Percentiles rank a stretch among this genome's conserved stretches.
Evolutionary conservation across 1,284 basidiomycete genomes (phyloP).

Genomic region (Trichosporon faecale): DNA sequence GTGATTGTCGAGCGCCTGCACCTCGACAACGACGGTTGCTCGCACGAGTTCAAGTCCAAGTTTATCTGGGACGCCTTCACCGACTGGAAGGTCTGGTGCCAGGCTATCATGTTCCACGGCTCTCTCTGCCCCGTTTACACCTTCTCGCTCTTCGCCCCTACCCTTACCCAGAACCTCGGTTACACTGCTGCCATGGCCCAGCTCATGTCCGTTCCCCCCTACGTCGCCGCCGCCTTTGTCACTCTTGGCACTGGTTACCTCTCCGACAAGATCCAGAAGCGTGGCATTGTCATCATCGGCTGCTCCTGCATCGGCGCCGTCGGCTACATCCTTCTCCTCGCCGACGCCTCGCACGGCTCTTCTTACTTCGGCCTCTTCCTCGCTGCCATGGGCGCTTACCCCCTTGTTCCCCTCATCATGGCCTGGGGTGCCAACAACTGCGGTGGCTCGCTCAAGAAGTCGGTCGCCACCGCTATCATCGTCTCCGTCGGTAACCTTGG

Average conservation of each 20-base stretch:
- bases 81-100: conserved; percentile 44
- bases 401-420: conserved; percentile 57
- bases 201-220: conserved; percentile 50
- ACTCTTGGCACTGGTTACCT: conserved; percentile 41
- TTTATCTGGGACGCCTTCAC: conserved; percentile 31
- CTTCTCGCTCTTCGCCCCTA: conserved; percentile 58
- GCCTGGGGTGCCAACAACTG: conserved; percentile 61
- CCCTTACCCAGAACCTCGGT: conserved; percentile 51
- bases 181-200: conserved; percentile 69
- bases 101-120: conserved; percentile 40
- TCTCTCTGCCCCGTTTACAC: conserved; percentile 59
- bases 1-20: conserved; percentile 30
- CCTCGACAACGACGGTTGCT: conserved; percentile 35
- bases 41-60: conserved; percentile 35
- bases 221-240: conserved; percentile 36
- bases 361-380: conserved; percentile 59
- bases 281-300: conserved; percentile 44
- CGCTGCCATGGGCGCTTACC: conserved; percentile 58
- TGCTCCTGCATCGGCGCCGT: conserved; percentile 39
- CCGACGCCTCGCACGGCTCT: conserved; percentile 44
- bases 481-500: conserved; percentile 59
- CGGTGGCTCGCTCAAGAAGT: conserved; percentile 59
- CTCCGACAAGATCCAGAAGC: conserved; percentile 42
- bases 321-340: conserved; percentile 38
- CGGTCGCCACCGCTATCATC: conserved; percentile 59